Base-by-base conservation (phyloP, 768 basidiomycete species). In the Serendipita indica region DNA sequence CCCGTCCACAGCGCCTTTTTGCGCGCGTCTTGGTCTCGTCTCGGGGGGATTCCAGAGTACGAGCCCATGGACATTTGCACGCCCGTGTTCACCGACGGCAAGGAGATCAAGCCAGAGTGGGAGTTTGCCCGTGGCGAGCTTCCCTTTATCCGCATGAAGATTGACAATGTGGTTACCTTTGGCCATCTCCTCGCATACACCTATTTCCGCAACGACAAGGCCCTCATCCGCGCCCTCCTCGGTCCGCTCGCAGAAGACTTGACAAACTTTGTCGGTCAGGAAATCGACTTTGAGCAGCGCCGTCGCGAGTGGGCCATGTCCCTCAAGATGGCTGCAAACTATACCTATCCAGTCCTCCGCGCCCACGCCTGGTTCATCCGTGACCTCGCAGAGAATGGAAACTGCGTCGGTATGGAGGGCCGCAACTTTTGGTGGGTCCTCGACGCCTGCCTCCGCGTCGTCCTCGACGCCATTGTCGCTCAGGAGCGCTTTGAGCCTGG, bases 311-410 rank as follows among this genome's bases (percentile, higher is more conserved):
- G 49, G 49, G 16, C 22, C 7, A 54, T 54, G 22, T 54, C 49
- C 10, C 49, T 22, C n/a, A 54, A 54, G 32, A 54, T 54, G 22
- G 49, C 25, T 12, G 49, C 49, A 18, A 27, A 54, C 25, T 54
- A 28, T 30, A 33, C 22, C 22, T 28, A 54, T 28, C 25, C 22
- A 10, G 25, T 30, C 10, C 22, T 54, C 49, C 49, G 49, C 22
- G 30, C 32, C 16, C 49, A 54, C n/a, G 49, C 49, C n/a, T 54
- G 49, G 49, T 54, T 54, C 49, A 54, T 54, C 49, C 22, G 32
- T 28, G 49, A 54, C 25, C 49, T 54, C 49, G 49, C 32, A 18
- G 49, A 54, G 22, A 54, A 54, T 33, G 49, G 22, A 28, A 54
- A 54, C 49, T 22, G 20, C 25, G 25, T 54, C 49, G 49, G 49